Percentiles rank a stretch among this genome's conserved stretches.
phyloP scores from a whole-genome alignment of 2,329 filamentous ascomycete genomes.

The Cercospora citrullina region DNA sequence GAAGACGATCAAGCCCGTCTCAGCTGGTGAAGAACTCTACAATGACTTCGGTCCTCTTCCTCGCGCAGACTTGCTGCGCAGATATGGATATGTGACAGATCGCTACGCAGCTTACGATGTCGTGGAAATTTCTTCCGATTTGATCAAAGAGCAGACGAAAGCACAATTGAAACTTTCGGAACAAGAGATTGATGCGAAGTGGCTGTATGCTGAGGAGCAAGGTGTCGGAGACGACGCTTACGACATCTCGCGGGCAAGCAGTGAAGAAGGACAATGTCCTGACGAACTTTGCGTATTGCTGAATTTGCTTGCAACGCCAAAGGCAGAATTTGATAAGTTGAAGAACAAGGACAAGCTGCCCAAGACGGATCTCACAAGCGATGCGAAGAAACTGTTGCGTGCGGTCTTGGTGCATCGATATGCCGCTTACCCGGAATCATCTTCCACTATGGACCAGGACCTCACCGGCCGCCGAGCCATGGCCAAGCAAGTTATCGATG shows the following conservation, averaged over 20 bases:
- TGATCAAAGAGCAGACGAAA: conserved; percentile 54
- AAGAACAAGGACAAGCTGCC: conserved; percentile 46
- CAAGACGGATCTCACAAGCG: conserved; percentile 38
- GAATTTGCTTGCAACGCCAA: conserved; percentile 47
- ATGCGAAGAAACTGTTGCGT: conserved; percentile 45
- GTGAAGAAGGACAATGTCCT: conserved; percentile 41
- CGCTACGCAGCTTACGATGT: conserved; percentile 80
- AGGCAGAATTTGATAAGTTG: conserved; percentile 45
- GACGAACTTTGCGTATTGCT: conserved; percentile 48
- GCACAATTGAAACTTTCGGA: conserved; percentile 16
- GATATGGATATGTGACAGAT: conserved; percentile 84
- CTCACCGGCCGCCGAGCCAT: conserved; percentile 49
- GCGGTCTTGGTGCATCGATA: conserved; percentile 44
- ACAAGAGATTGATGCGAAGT: conserved; percentile 30
- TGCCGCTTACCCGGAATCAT: conserved; percentile 52
- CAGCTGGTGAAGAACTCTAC: conserved; percentile 72
- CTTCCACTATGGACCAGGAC: conserved; percentile 45
- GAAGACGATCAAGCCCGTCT: conserved; percentile 67
- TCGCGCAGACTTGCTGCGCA: conserved; percentile 75
- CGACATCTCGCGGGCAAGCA: conserved; percentile 49
- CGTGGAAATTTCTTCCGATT: conserved; percentile 68
- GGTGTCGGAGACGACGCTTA: conserved; percentile 72
- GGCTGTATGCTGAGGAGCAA: conserved; percentile 60
- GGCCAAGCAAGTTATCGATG: conserved; percentile 67
- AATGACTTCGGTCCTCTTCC: conserved; percentile 89